Evolutionary conservation across 2,329 filamentous ascomycete genomes (phyloP), one percentile per base, ranked within the genome.

Genomic region (Colletotrichum truncatum): DNA sequence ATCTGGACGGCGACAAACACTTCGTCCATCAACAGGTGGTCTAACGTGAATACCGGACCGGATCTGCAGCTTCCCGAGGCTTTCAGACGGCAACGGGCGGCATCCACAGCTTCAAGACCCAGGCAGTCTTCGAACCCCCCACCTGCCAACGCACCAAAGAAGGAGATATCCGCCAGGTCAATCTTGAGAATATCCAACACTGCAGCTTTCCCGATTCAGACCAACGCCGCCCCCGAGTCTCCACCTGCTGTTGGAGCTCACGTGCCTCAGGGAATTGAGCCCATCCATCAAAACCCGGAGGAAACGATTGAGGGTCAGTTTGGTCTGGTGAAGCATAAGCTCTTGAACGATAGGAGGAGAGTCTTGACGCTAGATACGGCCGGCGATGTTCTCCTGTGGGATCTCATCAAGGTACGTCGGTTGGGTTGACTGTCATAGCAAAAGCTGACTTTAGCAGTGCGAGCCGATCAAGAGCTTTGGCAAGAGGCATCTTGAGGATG

Each of bases 261-360:
- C 23, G 51, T 41, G 4, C 52, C 59, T 1, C 62, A 65, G 18
- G 56, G 79, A 23, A 65, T 34, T 10, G 72, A 91, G 56, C 91
- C 93, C 1, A 85, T 93, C 53, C 86, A 92, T 71, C 82, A 88
- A 55, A 76, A 90, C 57, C 91, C 91, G 1, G 88, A 90, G 68
- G 93, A 95, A 75, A 93, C 92, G 0, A 96, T 99, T 49, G 94
- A 98, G 78, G 96, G 96, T 1, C 94, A 98, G 73, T 95, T 97
- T 78, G 96, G 96, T 9, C 81, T 99, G 56, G 93, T 98, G 67
- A 99, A 98, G 78, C 93, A 98, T 76, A 90, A 91, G 72, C 85
- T 98, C 70, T 84, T 99, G 66, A 98, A 97, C 76, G 95, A 99
- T 75, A 87, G 95, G 70, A 91, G 93, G 73, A 88, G 94, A 64